Conservation (phyloP, 306 rosid species). For the Cercis canadensis region DNA sequence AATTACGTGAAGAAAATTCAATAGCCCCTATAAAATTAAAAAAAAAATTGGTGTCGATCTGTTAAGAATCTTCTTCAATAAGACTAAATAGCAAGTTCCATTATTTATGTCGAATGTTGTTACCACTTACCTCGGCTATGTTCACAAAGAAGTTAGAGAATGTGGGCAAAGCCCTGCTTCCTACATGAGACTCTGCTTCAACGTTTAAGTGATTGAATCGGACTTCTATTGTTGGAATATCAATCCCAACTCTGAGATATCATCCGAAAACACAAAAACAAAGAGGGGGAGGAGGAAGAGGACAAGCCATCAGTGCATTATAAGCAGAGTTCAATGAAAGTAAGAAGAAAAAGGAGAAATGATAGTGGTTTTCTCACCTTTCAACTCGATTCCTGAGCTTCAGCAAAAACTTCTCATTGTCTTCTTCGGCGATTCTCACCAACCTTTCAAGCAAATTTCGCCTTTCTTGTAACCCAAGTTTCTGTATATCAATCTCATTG, state of each 20-base stretch:
- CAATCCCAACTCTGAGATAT: constrained; percentile 70
- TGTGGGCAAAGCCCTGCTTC: constrained; percentile 77
- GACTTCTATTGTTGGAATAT: constrained; percentile 79
- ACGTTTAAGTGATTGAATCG: constrained; percentile 67
- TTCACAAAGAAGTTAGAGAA: constrained; percentile 64
- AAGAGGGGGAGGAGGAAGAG: neutral
- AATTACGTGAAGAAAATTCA: constrained; percentile 44
- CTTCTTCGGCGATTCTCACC: constrained; percentile 71
- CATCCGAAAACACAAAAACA: neutral
- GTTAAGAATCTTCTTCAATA: constrained; percentile 18
- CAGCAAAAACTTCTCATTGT: constrained; percentile 79
- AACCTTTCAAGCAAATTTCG: constrained; percentile 70
- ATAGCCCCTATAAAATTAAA: constrained; percentile 38
- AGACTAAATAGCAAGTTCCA: constrained; percentile 8
- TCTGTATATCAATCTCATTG: constrained; percentile 65
- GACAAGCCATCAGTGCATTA: neutral
- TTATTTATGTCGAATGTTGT: neutral
- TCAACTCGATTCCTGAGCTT: constrained; percentile 75
- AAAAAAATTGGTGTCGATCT: no score
- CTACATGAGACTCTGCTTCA: constrained; percentile 77
- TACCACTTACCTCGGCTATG: constrained; percentile 51
- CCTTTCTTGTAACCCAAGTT: constrained; percentile 71
- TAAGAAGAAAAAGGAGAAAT: neutral
- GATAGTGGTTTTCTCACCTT: constrained; percentile 44
- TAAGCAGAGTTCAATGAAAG: neutral